Conservation (phyloP, 139 green algal species). For the Pycnococcus provasolii region DNA sequence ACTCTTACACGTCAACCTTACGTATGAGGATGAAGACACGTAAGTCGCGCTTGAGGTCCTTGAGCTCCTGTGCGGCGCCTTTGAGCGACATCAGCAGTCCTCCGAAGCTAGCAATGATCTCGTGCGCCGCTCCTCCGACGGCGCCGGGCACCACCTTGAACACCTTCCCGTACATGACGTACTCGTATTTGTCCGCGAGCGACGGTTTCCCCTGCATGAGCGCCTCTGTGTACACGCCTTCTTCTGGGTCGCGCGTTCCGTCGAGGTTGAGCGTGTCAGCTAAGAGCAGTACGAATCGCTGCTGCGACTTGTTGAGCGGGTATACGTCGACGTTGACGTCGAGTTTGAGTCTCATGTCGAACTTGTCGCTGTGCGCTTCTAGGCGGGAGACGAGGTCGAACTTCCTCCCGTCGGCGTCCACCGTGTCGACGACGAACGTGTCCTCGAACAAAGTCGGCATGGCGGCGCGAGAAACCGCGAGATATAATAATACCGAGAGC, state of each 20-base stretch:
- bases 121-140: constrained; percentile 32
- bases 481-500: too few species aligned
- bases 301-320: constrained; percentile 63
- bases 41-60: constrained; percentile 70
- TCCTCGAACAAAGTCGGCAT: constrained; percentile 66
- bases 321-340: constrained; percentile 92
- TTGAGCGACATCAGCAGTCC: constrained; percentile 83
- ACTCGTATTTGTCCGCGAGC: constrained; percentile 87
- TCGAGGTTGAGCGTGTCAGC: constrained; percentile 69
- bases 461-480: not conserved
- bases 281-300: constrained; percentile 67
- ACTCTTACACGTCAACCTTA: constrained; percentile 40
- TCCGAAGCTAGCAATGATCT: constrained; percentile 49
- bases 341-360: constrained; percentile 80
- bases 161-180: constrained; percentile 87
- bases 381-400: constrained; percentile 70
- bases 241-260: constrained; percentile 35
- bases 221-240: constrained; percentile 51
- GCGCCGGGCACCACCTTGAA: constrained; percentile 55
- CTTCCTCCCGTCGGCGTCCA: constrained; percentile 88
- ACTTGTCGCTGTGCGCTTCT: constrained; percentile 61
- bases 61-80: constrained; percentile 70
- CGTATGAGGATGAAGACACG: constrained; percentile 80
- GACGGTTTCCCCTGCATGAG: constrained; percentile 31
- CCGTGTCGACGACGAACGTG: constrained; percentile 75